Percentiles rank a stretch among this genome's conserved stretches.
Conservation (phyloP, 306 rosid genomes). For the Abrus pulchellus region DNA sequence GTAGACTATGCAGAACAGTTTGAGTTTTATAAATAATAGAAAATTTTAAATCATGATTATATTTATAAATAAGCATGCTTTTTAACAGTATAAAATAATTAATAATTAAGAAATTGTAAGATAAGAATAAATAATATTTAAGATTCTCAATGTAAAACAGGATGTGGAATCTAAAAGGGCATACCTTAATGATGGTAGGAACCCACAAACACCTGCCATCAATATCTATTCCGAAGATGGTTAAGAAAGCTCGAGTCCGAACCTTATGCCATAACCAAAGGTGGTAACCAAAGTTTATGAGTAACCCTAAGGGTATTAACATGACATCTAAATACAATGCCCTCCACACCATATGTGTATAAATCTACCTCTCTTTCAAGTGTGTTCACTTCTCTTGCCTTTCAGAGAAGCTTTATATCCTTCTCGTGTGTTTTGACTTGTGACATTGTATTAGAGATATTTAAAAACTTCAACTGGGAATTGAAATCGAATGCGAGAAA, state of each 20-base stretch:
- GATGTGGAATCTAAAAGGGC: not conserved
- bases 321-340: constrained; percentile 62
- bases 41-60: too few relatives aligned
- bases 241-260: constrained; percentile 61
- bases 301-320: constrained; percentile 66
- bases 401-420: too few relatives aligned
- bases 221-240: constrained; percentile 72
- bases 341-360: constrained; percentile 59
- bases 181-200: constrained; percentile 68
- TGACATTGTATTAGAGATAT: too few relatives aligned
- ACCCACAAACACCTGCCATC: constrained; percentile 71
- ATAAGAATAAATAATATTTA: not conserved
- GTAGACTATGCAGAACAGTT: not conserved
- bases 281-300: constrained; percentile 58
- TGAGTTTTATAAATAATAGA: too few relatives aligned
- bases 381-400: too few relatives aligned
- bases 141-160: not conserved
- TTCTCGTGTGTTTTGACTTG: too few relatives aligned
- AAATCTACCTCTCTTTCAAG: not conserved
- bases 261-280: constrained; percentile 72
- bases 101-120: too few relatives aligned
- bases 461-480: too few relatives aligned
- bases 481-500: too few relatives aligned
- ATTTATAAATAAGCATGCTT: not conserved
- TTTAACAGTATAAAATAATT: constrained; percentile 10